Base-by-base conservation (phyloP, 257 asterid species). In the Avicennia marina region DNA sequence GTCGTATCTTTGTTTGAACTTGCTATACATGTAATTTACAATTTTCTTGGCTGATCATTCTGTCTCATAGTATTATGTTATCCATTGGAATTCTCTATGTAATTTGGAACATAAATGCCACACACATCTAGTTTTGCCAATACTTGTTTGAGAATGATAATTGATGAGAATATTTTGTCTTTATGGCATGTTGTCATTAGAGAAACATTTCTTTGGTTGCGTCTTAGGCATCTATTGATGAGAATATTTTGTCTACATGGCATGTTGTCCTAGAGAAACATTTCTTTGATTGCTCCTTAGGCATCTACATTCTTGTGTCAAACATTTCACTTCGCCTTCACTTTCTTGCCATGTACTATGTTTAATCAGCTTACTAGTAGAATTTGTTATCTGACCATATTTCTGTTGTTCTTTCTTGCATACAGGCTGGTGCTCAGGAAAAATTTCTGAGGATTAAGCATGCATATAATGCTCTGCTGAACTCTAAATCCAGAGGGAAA, bases 381-480 rank as follows among this genome's bases (percentile, higher is more conserved):
- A n/a, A 22, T 53, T 33, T 52, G 38, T 27, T 46, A 27, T 11
- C 15, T 31, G 29, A 61, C 51, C 53, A 41, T 21, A 11, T 51
- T 41, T 50, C 17, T 52, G 20, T 24, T 32, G 27, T 58, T 52
- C 34, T 47, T 48, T n/a, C n/a, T 69, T 62, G 50, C 16, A 21
- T 61, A 31, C 75, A 90, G 96, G 81, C 81, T 33, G 79, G 79
- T 63, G 89, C 96, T 53, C 89, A 89, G 72, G 97, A 89, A 55
- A 89, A 72, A 58, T 93, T 93, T 73, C 63, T 82, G 97, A 83
- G 94, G 83, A 93, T 93, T 66, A 93, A 93, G 81, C 94, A 86
- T 75, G 95, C 99, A 4, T 93, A 93, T 69, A 93, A 84, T 68
- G 72, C 81, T 38, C 66, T 91, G 61, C 54, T 91, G 71, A 82